These are phyloP conservation scores for Starmerella gropengiesseri DNA, from an alignment of 805 yeast genomes.

Conservation along the genomic window DNA sequence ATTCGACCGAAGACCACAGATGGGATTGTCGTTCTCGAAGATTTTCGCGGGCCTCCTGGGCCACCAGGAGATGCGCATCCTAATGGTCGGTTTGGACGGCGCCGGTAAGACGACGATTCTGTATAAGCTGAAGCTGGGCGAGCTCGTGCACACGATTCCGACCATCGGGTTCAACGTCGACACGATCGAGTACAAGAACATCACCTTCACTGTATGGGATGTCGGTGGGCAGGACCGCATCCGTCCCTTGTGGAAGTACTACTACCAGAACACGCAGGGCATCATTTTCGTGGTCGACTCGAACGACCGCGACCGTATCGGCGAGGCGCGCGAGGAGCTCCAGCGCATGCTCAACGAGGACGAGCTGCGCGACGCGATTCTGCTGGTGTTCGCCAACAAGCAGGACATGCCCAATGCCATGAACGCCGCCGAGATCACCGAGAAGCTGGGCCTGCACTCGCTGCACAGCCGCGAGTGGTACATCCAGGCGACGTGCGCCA, in stretches of 20 bases:
- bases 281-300: conserved; percentile 96
- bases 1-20: conserved; percentile 26
- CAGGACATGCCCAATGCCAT: conserved; percentile 98
- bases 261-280: conserved; percentile 97
- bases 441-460: conserved; percentile 90
- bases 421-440: conserved; percentile 98
- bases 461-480: conserved; percentile 99
- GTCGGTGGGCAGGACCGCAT: conserved; percentile 99
- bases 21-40: conserved; percentile 95
- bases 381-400: conserved; percentile 94
- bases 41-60: conserved; percentile 91
- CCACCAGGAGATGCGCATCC: conserved; percentile 94
- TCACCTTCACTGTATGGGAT: conserved; percentile 96
- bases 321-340: conserved; percentile 96
- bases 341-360: conserved; percentile 98
- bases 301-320: conserved; percentile 93
- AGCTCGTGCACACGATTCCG: conserved; percentile 91
- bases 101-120: conserved; percentile 97
- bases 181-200: conserved; percentile 94
- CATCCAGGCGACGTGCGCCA: conserved; percentile 97
- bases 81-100: conserved; percentile 97
- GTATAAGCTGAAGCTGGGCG: conserved; percentile 89
- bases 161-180: conserved; percentile 96
- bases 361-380: conserved; percentile 90
- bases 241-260: conserved; percentile 98